Evolutionary conservation across 2,329 filamentous ascomycete species (phyloP).

Genomic region (Colletotrichum trifolii): DNA sequence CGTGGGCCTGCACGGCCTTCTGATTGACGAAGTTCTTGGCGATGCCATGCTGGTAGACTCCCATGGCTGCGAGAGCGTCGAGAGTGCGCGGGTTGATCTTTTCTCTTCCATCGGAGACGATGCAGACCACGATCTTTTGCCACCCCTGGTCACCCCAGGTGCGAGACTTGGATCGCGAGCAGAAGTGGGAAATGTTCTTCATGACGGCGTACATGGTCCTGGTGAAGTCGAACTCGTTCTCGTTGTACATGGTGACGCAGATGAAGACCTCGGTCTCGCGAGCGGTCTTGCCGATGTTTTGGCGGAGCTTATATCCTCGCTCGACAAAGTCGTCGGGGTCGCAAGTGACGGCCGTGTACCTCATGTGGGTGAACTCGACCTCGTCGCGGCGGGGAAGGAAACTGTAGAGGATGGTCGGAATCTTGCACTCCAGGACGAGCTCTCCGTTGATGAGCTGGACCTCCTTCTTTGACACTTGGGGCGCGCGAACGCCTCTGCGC

Average conservation of each 20-base stretch:
- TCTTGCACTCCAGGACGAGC: constrained; percentile 97
- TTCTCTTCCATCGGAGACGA: constrained; percentile 92
- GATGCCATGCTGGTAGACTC: constrained; percentile 97
- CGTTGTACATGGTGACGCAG: constrained; percentile 99
- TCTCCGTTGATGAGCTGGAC: constrained; percentile 97
- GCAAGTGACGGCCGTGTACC: constrained; percentile 98
- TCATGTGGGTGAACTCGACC: constrained; percentile 98
- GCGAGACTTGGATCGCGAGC: constrained; percentile 87
- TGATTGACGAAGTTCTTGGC: constrained; percentile 99
- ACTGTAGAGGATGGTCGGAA: constrained; percentile 97
- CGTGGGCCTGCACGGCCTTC: constrained; percentile 92
- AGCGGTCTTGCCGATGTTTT: constrained; percentile 84
- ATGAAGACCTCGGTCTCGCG: constrained; percentile 97
- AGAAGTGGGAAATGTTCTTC: constrained; percentile 98
- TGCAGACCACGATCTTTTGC: constrained; percentile 99
- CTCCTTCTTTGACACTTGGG: constrained; percentile 92
- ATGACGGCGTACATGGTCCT: constrained; percentile 99
- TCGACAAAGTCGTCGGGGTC: constrained; percentile 94
- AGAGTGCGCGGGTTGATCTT: constrained; percentile 92
- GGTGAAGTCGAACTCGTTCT: constrained; percentile 96
- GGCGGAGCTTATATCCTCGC: constrained; percentile 90
- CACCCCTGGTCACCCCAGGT: constrained; percentile 98
- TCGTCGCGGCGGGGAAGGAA: constrained; percentile 94
- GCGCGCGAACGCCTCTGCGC: constrained; percentile 84
- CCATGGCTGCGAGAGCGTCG: constrained; percentile 94